Evolutionary conservation across 805 yeast genomes (phyloP), one percentile per base, ranked within the genome.

Genomic region (Wickerhamomyces pijperi): DNA sequence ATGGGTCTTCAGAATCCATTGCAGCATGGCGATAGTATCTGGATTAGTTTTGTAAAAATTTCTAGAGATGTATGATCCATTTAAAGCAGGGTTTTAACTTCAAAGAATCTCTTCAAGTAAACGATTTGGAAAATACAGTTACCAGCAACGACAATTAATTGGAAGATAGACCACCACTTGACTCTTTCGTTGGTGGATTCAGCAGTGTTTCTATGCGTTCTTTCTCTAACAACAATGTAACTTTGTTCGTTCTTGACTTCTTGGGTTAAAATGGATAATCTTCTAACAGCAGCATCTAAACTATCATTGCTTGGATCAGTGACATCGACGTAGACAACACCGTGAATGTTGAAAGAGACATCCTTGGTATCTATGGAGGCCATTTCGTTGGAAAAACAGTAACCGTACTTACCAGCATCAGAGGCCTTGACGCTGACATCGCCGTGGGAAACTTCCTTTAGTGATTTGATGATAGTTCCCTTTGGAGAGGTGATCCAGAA

Each of bases 161-260:
- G 98, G 71, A 88, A 82, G 25, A 85, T 70, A 20, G 95, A 84
- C 98, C 98, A 90, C 85, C 94, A 92, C 63, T 90, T 90, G 48
- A 90, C 97, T 54, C 98, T 78, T 40, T 92, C 81, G 63, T 90
- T 90, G 35, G 98, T 90, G 19, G 95, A 83, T 65, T 90, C 98
- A 5, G 98, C 97, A 9, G 98, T 90, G 65, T 90, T 92, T 74
- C 98, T 82, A 62, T 90, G 98, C 14, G 94, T 83, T 67, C 97
- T 82, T 65, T 90, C 98, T 64, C 98, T 79, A 44, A 90, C 87
- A 36, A 88, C 94, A 51, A 92, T 79, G 63, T 92, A 92, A 51
- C 84, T 75, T 48, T 68, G 94, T 64, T 92, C 98, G 51, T 87
- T 90, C 64, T 83, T 82, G 43, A 92, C 87, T 51, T 86, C 95